Evolutionary conservation across 208 protist genomes (phyloP).

Genomic region (Trypanosomatidae sp.): DNA sequence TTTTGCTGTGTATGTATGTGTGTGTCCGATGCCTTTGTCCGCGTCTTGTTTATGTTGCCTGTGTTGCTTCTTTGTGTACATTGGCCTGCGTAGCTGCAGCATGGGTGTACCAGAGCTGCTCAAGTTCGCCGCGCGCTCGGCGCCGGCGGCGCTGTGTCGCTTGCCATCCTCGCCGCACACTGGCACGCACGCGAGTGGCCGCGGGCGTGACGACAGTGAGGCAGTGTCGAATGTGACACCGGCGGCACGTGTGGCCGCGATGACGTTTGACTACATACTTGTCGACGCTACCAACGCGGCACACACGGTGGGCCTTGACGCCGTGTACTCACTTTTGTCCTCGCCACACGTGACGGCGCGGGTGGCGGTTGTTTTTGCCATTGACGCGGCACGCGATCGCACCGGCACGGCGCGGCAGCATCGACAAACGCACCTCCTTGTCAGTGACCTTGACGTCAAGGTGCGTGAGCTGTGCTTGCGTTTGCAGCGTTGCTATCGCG

Average conservation of each 20-base stretch:
- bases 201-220: constrained; percentile 33
- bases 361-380: constrained; percentile 52
- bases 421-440: constrained; percentile 32
- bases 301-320: constrained; percentile 55
- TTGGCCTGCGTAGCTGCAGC: background rate
- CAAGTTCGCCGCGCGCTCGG: constrained; percentile 57
- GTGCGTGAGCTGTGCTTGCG: constrained; percentile 28
- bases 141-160: constrained; percentile 43
- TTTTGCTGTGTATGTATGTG: no score
- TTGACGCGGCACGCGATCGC: constrained; percentile 64
- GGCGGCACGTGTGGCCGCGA: constrained; percentile 2
- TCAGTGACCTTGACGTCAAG: constrained; percentile 61
- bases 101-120: constrained; percentile 81
- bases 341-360: constrained; percentile 13
- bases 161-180: constrained; percentile 13
- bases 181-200: constrained; percentile 13
- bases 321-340: constrained; percentile 25
- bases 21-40: no score
- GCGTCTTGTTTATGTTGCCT: background rate
- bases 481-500: constrained; percentile 19
- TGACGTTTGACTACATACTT: constrained; percentile 63
- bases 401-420: constrained; percentile 37
- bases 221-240: constrained; percentile 24
- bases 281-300: constrained; percentile 76
- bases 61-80: background rate